Conservation (phyloP, 495 filamentous ascomycete genomes). For the Monascus purpureus region DNA sequence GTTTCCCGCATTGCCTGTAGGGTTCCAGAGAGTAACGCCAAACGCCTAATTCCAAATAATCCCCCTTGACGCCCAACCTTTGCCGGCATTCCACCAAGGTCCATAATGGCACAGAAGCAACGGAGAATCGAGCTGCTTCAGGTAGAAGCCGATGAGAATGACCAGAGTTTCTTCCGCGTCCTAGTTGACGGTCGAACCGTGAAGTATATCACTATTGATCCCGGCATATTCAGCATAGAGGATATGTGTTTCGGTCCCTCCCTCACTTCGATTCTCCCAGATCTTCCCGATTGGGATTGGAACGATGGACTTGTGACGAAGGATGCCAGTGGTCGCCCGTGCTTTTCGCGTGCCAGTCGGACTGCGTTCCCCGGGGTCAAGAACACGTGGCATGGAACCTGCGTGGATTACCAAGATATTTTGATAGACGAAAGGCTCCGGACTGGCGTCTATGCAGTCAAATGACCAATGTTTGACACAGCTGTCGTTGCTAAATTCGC, state of each 20-base stretch:
- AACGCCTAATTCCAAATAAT: no score
- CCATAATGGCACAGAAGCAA: no score
- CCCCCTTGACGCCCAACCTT: no score
- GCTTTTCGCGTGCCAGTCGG: constrained; percentile 6
- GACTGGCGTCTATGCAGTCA: constrained; percentile 12
- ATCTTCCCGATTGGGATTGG: constrained; percentile 9
- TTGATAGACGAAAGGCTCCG: constrained; percentile 8
- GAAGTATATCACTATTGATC: constrained; percentile 23
- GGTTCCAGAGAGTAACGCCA: no score
- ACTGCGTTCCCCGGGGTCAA: constrained; percentile 9
- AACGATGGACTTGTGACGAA: constrained; percentile 12
- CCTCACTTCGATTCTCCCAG: constrained; percentile 9
- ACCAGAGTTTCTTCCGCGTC: constrained; percentile 15
- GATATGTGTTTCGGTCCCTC: constrained; percentile 23
- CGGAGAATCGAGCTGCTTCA: constrained; percentile 12
- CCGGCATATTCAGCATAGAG: constrained; percentile 14
- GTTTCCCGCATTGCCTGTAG: no score
- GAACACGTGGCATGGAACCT: constrained; percentile 12
- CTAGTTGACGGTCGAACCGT: constrained; percentile 14
- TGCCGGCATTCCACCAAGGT: no score
- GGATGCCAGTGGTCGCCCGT: constrained; percentile 6
- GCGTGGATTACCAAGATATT: constrained; percentile 10
- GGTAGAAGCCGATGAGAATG: constrained; percentile 12
- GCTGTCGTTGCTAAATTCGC: constrained; percentile 27
- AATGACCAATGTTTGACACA: constrained; percentile 10